These are phyloP conservation scores for Solanum pinnatisectum DNA, from an alignment of 257 asterid genomes.

Conservation along the genomic window DNA sequence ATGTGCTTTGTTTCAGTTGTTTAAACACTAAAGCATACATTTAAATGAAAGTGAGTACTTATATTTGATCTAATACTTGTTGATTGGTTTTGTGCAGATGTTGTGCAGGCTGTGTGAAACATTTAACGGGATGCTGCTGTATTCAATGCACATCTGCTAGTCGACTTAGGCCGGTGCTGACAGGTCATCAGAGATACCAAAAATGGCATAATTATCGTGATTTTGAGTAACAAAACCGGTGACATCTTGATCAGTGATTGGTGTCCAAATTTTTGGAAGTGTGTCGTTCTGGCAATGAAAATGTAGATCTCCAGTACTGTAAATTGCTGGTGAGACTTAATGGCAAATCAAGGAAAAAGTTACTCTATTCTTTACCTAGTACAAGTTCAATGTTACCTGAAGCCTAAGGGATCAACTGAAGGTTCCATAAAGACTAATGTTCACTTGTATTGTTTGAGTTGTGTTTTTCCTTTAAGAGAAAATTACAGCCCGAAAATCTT, in stretches of 20 bases:
- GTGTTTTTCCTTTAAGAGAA: not conserved
- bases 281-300: not conserved
- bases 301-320: not conserved
- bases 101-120: constrained; percentile 47
- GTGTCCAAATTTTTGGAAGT: not conserved
- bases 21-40: not conserved
- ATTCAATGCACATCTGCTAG: constrained; percentile 49
- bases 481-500: not conserved
- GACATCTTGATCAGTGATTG: not conserved
- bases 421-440: not conserved
- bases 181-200: constrained; percentile 62
- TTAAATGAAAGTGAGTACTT: not conserved
- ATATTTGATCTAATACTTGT: not conserved
- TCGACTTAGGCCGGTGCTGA: constrained; percentile 69
- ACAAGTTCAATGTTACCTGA: not conserved
- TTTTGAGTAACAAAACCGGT: constrained; percentile 30
- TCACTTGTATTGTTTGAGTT: not conserved
- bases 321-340: not conserved
- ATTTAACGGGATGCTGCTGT: constrained; percentile 80
- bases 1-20: not conserved
- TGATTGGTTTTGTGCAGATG: constrained; percentile 35
- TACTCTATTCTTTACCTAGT: not conserved
- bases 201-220: constrained; percentile 85
- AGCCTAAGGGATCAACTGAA: not conserved
- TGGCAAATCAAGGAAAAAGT: not conserved